Conservation (phyloP, 78 protist species). For the Protostelium mycophagum region DNA sequence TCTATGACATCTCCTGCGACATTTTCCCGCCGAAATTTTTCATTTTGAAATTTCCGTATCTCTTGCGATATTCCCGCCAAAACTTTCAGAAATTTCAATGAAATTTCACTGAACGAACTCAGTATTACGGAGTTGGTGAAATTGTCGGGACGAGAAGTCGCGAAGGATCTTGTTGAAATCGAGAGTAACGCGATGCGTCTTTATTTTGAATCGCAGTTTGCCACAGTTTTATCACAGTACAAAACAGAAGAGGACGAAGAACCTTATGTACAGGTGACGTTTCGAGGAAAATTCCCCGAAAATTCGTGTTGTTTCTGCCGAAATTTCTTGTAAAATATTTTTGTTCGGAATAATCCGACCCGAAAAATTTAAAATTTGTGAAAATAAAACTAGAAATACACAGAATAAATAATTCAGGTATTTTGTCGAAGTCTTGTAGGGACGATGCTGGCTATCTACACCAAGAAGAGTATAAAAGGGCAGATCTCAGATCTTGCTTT, state of each 20-base stretch:
- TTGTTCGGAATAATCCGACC: no score
- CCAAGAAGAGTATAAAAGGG: conserved; percentile 23
- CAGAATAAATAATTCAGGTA: background rate
- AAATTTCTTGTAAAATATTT: no score
- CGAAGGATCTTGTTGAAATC: background rate
- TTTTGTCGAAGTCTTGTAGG: conserved; percentile 58
- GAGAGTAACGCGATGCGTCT: background rate
- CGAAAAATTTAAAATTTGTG: no score
- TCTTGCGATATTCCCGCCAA: no score
- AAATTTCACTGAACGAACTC: no score
- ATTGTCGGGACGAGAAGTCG: background rate
- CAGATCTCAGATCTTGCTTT: conserved; percentile 34
- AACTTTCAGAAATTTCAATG: no score
- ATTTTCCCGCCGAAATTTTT: background rate
- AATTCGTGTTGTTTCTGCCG: no score
- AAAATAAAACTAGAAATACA: no score
- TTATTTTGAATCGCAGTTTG: background rate
- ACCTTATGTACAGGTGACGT: background rate
- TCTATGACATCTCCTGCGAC: background rate
- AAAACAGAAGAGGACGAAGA: background rate
- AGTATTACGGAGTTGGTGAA: background rate
- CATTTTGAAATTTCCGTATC: no score
- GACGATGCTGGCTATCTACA: conserved; percentile 58
- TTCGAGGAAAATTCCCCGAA: no score
- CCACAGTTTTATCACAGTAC: background rate